A percentile compares a stretch with the other conserved stretches of the same genome.
Conservation (phyloP, 108 stramenopile species). For the Nitzschia sp. region DNA sequence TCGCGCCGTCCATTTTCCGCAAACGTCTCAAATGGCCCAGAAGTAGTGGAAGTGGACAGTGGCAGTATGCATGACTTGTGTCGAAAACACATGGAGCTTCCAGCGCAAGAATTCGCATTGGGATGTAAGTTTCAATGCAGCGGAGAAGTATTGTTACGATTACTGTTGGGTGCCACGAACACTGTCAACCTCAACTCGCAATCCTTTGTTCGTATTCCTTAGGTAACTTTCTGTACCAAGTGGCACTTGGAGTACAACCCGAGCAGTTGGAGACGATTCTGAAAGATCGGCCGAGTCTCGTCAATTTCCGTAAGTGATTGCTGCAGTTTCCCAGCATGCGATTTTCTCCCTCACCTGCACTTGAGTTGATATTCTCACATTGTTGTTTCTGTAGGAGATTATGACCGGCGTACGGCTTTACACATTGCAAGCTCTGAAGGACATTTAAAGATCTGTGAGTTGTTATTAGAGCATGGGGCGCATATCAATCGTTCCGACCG, state of each 20-base stretch:
- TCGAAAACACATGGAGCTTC: constrained; percentile 58
- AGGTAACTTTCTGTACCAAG: constrained; percentile 64
- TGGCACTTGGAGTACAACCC: constrained; percentile 49
- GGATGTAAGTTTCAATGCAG: too few species aligned
- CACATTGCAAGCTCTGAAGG: constrained; percentile 77
- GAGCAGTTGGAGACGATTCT: constrained; percentile 14
- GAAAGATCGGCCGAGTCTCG: constrained; percentile 3
- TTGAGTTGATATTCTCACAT: background rate
- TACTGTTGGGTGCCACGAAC: too few species aligned
- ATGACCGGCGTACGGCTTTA: constrained; percentile 77
- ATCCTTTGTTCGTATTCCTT: too few species aligned
- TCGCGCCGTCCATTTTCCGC: background rate
- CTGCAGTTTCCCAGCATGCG: too few species aligned
- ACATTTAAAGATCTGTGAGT: constrained; percentile 45
- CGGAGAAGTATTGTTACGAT: too few species aligned
- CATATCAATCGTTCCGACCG: constrained; percentile 63
- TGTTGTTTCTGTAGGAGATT: constrained; percentile 36
- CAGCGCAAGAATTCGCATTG: constrained; percentile 60
- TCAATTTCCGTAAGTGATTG: background rate
- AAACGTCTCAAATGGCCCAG: background rate
- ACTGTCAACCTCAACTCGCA: too few species aligned
- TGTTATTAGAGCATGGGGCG: constrained; percentile 50
- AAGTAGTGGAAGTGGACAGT: background rate
- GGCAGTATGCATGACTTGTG: constrained; percentile 49
- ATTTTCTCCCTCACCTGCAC: too few species aligned